Base-by-base conservation (phyloP, 2,329 filamentous ascomycete species). In the Pseudomassariella vexata region DNA sequence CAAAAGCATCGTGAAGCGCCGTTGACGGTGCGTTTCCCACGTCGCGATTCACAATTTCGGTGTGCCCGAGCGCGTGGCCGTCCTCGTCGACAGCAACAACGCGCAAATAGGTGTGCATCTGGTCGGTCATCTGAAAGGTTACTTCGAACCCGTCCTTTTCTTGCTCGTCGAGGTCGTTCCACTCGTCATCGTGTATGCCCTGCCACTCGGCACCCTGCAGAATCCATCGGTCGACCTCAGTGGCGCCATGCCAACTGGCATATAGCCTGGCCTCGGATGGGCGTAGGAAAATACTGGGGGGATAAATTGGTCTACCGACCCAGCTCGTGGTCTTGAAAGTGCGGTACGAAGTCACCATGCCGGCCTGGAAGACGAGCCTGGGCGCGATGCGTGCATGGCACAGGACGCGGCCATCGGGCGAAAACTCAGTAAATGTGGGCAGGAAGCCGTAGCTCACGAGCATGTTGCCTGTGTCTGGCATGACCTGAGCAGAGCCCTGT, bases 371-470 rank as follows among this genome's bases (percentile, higher is more conserved):
- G 25, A 59, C 56, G 20, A 76, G 54, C 41, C 69, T 66, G 3
- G 59, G 44, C 11, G 44, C 42, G 3, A 48, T 28, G 37, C 45
- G 42, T 6, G 55, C 64, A 38, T 76, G 67, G 55, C 73, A 73
- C 9, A 79, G 55, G 5, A 66, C 49, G 6, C 58, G 49, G 7
- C 71, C 72, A 19, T 68, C 61, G 2, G 56, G 42, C 0, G 57
- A 55, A 44, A 70, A 62, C 40, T 68, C 66, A 6, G 65, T 70
- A 14, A 68, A 46, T 7, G 62, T 62, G 0, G 66, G 66, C 20
- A 62, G 56, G 1, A 59, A 64, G 14, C 75, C 73, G 70, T 73
- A 79, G 38, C 72, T 70, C 21, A 79, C 65, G 24, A 78, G 57
- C 6, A 65, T 64, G 39, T 72, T 69, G 24, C 66, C 66, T 30